Conservation (phyloP, 2,329 filamentous ascomycete species). For the Aureobasidium sp. region DNA sequence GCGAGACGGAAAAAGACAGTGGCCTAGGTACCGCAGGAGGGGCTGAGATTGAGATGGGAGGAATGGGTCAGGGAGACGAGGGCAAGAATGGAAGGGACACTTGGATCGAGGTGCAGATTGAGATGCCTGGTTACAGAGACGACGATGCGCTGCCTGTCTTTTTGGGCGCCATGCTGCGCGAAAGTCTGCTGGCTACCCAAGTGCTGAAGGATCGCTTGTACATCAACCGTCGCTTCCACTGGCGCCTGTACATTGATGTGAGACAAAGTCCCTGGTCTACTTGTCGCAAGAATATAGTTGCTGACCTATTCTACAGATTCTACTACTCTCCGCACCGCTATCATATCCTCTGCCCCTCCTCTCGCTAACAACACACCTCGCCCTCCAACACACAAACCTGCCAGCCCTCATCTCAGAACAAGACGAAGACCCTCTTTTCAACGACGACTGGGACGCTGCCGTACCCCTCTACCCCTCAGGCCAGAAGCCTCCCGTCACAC, state of each 20-base stretch:
- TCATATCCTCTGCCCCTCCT: conserved; percentile 91
- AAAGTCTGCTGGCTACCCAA: conserved; percentile 70
- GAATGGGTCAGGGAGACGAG: conserved; percentile 23
- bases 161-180: conserved; percentile 76
- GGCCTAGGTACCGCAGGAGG: conserved; percentile 21
- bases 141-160: conserved; percentile 88
- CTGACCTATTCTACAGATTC: conserved; percentile 49
- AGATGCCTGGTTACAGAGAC: conserved; percentile 84
- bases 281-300: background rate
- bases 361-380: conserved; percentile 86
- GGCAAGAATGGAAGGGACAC: conserved; percentile 31
- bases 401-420: conserved; percentile 78
- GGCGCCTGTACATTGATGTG: conserved; percentile 93
- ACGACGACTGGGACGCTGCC: conserved; percentile 92
- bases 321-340: conserved; percentile 84
- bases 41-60: conserved; percentile 35
- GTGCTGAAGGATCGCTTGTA: conserved; percentile 60
- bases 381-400: conserved; percentile 77
- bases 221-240: conserved; percentile 90
- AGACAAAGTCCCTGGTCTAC: conserved; percentile 28
- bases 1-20: conserved; percentile 14
- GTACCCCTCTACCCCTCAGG: conserved; percentile 56
- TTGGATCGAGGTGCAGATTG: conserved; percentile 86
- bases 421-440: conserved; percentile 94
- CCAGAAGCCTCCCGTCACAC: conserved; percentile 70